phyloP scores from a whole-genome alignment of 108 stramenopile species.

The Skeletonema costatum region DNA sequence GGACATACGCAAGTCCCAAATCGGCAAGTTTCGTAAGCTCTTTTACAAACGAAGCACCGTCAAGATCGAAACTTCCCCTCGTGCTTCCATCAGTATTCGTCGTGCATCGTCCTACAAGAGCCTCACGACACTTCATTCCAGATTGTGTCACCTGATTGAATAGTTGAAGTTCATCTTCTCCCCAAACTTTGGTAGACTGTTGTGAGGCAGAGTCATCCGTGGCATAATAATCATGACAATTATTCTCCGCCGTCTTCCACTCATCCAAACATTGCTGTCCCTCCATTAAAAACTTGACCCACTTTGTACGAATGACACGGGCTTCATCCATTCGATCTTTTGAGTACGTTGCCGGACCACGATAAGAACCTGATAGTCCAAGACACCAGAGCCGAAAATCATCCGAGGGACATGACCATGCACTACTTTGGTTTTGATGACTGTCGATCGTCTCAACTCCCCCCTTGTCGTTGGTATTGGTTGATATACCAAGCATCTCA shows the following conservation, averaged over 20 bases:
- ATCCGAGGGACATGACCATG: constrained; percentile 65
- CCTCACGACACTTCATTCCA: constrained; percentile 21
- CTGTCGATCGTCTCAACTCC: neutral
- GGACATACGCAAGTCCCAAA: constrained; percentile 45
- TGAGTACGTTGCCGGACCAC: constrained; percentile 77
- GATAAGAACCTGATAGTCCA: constrained; percentile 77
- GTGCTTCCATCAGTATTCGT: constrained; percentile 6
- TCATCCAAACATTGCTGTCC: constrained; percentile 61
- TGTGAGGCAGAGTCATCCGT: neutral
- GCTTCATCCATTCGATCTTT: constrained; percentile 65
- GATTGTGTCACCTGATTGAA: constrained; percentile 28
- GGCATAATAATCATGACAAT: neutral
- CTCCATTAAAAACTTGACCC: constrained; percentile 66
- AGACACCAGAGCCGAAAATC: constrained; percentile 92
- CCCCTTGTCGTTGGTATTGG: neutral
- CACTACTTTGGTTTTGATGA: constrained; percentile 9
- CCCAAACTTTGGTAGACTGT: constrained; percentile 49
- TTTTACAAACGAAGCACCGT: constrained; percentile 63
- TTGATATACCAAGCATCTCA: constrained; percentile 49
- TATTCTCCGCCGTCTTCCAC: constrained; percentile 1
- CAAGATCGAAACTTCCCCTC: constrained; percentile 57
- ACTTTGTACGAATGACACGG: constrained; percentile 52
- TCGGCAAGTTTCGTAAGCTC: constrained; percentile 56
- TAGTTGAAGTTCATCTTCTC: constrained; percentile 43
- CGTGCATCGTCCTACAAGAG: constrained; percentile 25